Conservation (phyloP, 495 filamentous ascomycete species). For the Penicillium canescens region DNA sequence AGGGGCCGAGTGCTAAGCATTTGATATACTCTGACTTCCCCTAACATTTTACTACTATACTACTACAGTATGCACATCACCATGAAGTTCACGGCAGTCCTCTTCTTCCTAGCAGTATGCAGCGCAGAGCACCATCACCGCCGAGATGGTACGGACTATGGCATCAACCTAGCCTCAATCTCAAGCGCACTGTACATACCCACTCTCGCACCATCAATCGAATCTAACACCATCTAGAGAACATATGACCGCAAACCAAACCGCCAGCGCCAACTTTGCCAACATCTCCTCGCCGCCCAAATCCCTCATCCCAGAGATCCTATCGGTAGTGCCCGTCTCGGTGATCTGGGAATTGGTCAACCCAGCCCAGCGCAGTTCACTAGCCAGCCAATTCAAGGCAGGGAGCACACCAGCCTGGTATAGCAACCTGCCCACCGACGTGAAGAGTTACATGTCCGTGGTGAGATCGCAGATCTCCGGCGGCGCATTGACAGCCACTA, state of each 20-base stretch:
- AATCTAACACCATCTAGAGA: conserved; percentile 2
- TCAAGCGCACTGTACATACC: conserved; percentile 15
- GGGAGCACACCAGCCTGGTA: conserved; percentile 37
- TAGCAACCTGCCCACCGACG: conserved; percentile 23
- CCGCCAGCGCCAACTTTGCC: conserved; percentile 25
- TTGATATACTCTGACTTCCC: conserved; percentile 18
- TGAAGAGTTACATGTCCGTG: conserved; percentile 34
- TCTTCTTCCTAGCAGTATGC: conserved; percentile 10
- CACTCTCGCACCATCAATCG: not conserved
- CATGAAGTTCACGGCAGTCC: conserved; percentile 3
- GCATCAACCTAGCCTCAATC: conserved; percentile 14
- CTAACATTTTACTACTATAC: not conserved
- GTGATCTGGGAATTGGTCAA: conserved; percentile 28
- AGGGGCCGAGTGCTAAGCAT: conserved; percentile 16
- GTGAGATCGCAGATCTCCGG: conserved; percentile 29
- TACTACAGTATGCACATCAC: not conserved
- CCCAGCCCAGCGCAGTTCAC: conserved; percentile 25
- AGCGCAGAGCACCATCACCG: conserved; percentile 9
- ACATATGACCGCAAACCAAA: conserved; percentile 16
- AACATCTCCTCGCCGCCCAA: conserved; percentile 34
- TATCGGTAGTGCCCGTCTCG: conserved; percentile 28
- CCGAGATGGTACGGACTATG: conserved; percentile 10
- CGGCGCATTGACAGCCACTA: conserved; percentile 30
- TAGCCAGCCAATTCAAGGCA: conserved; percentile 33
- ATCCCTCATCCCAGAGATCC: conserved; percentile 28